Conservation (phyloP, 1,284 basidiomycete genomes). For the Heterobasidion irregulare region DNA sequence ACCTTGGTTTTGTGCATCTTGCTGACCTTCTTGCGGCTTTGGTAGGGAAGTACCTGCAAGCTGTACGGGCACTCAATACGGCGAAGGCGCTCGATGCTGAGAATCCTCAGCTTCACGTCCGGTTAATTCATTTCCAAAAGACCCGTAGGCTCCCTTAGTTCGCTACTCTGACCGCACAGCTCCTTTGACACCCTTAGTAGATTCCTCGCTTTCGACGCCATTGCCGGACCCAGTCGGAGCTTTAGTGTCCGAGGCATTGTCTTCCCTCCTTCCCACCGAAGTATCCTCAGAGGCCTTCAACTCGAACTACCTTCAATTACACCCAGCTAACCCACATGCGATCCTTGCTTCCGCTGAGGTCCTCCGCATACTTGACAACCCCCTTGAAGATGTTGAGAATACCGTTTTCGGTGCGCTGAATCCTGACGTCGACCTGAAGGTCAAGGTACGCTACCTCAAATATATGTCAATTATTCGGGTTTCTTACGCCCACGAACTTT, state of each 20-base stretch:
- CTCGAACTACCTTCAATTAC: constrained; percentile 65
- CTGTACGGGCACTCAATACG: constrained; percentile 59
- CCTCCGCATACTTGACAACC: constrained; percentile 33
- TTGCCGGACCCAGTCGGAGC: constrained; percentile 35
- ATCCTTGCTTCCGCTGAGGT: constrained; percentile 58
- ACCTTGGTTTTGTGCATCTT: not conserved
- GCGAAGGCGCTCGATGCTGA: constrained; percentile 50
- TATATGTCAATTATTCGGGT: no score
- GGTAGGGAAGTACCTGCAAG: constrained; percentile 76
- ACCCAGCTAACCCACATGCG: constrained; percentile 39
- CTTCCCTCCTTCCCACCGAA: constrained; percentile 46
- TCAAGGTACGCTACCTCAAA: constrained; percentile 35
- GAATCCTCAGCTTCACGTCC: constrained; percentile 64
- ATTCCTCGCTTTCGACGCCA: constrained; percentile 29
- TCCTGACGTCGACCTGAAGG: constrained; percentile 34
- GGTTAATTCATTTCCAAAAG: constrained; percentile 58
- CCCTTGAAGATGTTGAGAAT: constrained; percentile 51
- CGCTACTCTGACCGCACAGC: not conserved
- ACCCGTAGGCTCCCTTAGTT: constrained; percentile 30
- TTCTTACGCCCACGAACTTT: not conserved
- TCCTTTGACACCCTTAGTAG: constrained; percentile 18
- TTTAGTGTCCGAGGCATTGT: constrained; percentile 36
- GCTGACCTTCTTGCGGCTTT: not conserved
- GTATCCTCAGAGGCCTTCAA: constrained; percentile 61
- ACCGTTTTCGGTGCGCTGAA: constrained; percentile 44